These are phyloP conservation scores for Circinella umbellata DNA, from an alignment of 371 early-diverging fungal genomes.

Conservation along the genomic window DNA sequence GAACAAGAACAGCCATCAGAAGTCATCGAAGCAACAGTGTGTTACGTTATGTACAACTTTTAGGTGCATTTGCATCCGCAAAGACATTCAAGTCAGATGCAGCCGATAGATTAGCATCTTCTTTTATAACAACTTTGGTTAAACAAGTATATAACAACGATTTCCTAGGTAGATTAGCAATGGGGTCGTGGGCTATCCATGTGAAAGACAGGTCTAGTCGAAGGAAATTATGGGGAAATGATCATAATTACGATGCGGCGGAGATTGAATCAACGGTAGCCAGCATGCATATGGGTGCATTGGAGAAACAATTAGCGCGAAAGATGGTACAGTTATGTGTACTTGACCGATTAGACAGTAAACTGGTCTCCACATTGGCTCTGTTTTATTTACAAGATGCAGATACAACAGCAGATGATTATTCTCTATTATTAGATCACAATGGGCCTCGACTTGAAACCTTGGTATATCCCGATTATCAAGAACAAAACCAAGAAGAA, in stretches of 20 bases:
- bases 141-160: conserved; percentile 23
- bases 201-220: conserved; percentile 22
- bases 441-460: conserved; percentile 34
- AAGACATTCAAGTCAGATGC: conserved; percentile 14
- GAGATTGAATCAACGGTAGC: conserved; percentile 22
- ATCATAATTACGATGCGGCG: conserved; percentile 25
- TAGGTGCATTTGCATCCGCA: conserved; percentile 15
- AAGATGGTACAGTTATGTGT: conserved; percentile 37
- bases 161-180: conserved; percentile 30
- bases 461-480: conserved; percentile 27
- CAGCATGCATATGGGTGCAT: conserved; percentile 29
- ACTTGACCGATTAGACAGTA: conserved; percentile 20
- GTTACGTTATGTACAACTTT: conserved; percentile 18
- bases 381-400: conserved; percentile 34
- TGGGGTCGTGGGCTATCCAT: conserved; percentile 31
- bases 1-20: not conserved
- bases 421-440: conserved; percentile 36
- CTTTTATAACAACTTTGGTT: conserved; percentile 12
- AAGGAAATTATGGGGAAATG: conserved; percentile 11
- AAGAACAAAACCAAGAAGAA: not conserved
- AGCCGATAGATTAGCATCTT: not conserved
- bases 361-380: conserved; percentile 17
- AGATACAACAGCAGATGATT: conserved; percentile 12
- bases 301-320: conserved; percentile 45
- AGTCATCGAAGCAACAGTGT: conserved; percentile 12